Conservation (phyloP, 257 asterid genomes). For the Primulina eburnea region DNA sequence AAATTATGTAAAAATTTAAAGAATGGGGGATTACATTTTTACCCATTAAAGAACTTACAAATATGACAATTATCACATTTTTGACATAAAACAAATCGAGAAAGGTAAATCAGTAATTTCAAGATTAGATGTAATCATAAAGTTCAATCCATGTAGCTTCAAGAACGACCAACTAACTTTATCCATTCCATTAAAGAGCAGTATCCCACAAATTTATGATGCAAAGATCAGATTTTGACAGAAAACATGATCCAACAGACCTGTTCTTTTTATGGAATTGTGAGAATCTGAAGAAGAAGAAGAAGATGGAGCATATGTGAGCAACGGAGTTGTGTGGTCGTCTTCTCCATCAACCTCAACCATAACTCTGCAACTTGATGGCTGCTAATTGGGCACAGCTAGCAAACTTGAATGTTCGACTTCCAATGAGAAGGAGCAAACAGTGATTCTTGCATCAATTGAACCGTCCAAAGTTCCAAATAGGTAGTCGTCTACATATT, state of each 20-base stretch:
- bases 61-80: neutral
- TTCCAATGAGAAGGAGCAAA: neutral
- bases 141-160: neutral
- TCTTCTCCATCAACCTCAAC: slow-evolving; percentile 31
- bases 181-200: neutral
- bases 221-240: neutral
- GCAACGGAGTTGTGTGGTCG: slow-evolving; percentile 32
- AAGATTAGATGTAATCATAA: neutral
- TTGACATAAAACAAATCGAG: neutral
- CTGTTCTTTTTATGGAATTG: slow-evolving; percentile 38
- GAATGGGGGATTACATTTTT: neutral
- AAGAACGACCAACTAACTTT: neutral
- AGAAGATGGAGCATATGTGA: slow-evolving; percentile 35
- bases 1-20: neutral
- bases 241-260: slow-evolving; percentile 23
- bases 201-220: neutral
- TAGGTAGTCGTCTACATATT: too few species aligned
- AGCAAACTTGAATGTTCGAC: neutral
- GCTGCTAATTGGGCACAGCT: neutral
- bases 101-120: neutral
- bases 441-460: neutral
- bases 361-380: slow-evolving; percentile 18
- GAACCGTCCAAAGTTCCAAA: neutral
- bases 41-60: neutral
- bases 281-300: slow-evolving; percentile 41